Evolutionary conservation across 257 asterid species (phyloP).

Genomic region (Penstemon newberryi): DNA sequence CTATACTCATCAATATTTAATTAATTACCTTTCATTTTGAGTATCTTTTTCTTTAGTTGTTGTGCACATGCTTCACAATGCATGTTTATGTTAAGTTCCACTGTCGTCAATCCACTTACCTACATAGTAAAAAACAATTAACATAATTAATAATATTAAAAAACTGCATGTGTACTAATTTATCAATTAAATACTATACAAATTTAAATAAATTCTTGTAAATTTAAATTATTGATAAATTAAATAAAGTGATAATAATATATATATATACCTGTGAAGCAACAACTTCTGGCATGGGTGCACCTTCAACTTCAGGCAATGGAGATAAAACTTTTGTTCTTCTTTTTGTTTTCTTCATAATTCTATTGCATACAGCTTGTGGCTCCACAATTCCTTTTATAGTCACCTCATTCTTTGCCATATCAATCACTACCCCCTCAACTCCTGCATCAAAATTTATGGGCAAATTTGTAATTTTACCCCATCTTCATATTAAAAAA

Average conservation of each 20-base stretch:
- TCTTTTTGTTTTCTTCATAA: constrained; percentile 67
- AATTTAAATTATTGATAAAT: background rate
- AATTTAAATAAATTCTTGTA: too few species aligned
- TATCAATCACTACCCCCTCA: constrained; percentile 61
- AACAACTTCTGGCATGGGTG: constrained; percentile 70
- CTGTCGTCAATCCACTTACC: constrained; percentile 63
- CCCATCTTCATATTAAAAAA: too few species aligned
- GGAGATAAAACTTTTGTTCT: constrained; percentile 69
- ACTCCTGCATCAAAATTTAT: constrained; percentile 46
- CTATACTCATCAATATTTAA: constrained; percentile 18
- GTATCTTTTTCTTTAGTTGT: constrained; percentile 81
- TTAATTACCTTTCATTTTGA: constrained; percentile 77
- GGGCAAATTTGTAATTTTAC: too few species aligned
- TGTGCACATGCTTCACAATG: constrained; percentile 88
- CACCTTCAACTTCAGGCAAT: constrained; percentile 62
- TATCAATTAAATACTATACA: too few species aligned
- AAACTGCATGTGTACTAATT: too few species aligned
- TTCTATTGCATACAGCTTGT: constrained; percentile 60
- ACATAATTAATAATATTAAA: too few species aligned
- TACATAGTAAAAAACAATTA: constrained; percentile 19
- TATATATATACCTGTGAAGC: constrained; percentile 63
- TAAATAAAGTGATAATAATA: background rate
- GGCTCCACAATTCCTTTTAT: constrained; percentile 82
- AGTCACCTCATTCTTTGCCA: constrained; percentile 69
- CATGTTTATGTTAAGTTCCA: constrained; percentile 77